Conservation (phyloP, 768 basidiomycete genomes). For the Kwoniella shandongensis region DNA sequence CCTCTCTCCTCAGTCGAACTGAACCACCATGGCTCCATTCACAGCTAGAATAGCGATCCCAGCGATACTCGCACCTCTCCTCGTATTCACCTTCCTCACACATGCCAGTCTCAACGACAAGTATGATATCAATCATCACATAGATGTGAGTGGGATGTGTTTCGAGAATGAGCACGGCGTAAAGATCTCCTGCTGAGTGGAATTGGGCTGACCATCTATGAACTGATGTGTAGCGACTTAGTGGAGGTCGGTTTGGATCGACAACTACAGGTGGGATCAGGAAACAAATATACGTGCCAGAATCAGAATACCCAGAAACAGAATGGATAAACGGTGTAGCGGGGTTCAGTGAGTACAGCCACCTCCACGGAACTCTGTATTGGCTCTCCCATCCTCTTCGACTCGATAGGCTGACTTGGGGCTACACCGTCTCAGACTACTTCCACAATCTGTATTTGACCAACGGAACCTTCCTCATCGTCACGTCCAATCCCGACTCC, state of each 20-base stretch:
- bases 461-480: conserved; percentile 20
- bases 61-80: neutral
- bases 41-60: neutral
- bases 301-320: conserved; percentile 15
- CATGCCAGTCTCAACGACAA: neutral
- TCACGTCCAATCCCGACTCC: conserved; percentile 15
- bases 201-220: too few relatives aligned
- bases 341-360: conserved; percentile 17
- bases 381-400: too few relatives aligned
- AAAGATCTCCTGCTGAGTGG: too few relatives aligned
- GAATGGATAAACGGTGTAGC: conserved; percentile 17
- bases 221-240: too few relatives aligned
- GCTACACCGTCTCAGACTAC: conserved; percentile 6
- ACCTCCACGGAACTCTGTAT: too few relatives aligned
- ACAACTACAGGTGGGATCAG: too few relatives aligned
- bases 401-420: neutral
- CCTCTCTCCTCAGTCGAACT: neutral
- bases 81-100: neutral
- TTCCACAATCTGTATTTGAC: conserved; percentile 27
- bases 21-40: neutral
- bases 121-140: neutral
- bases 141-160: neutral
- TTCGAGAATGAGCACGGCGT: neutral
- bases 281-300: conserved; percentile 11
- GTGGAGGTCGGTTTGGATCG: too few relatives aligned